A percentile compares a stretch with the other conserved stretches of the same genome.
These are phyloP conservation scores for Annulohypoxylon truncatum DNA, from an alignment of 2,329 filamentous ascomycete species.

Conservation along the genomic window DNA sequence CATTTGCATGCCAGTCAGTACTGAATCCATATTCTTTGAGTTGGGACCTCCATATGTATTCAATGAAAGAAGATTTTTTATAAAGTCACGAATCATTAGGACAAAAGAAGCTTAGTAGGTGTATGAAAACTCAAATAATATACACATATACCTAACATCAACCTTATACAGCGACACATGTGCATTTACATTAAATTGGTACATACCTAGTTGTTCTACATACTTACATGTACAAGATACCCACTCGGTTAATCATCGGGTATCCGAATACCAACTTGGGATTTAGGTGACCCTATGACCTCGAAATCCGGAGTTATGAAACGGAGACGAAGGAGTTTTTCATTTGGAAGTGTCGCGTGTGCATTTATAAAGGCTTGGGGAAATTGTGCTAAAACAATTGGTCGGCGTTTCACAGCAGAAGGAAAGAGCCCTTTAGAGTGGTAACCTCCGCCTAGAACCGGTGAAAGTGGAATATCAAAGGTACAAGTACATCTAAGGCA, in stretches of 20 bases:
- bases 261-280: not conserved
- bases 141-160: not conserved
- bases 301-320: conserved; percentile 20
- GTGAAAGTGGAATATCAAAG: not conserved
- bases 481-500: not conserved
- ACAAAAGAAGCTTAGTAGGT: not conserved
- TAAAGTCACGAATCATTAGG: conserved; percentile 4
- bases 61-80: not conserved
- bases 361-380: not conserved
- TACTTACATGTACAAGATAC: not conserved
- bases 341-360: conserved; percentile 16
- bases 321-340: conserved; percentile 17
- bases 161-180: too few relatives aligned
- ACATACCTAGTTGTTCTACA: not conserved
- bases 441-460: conserved; percentile 6
- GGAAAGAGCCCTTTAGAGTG: not conserved
- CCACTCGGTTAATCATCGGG: conserved; percentile 20
- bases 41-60: not conserved
- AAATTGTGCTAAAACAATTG: conserved; percentile 11
- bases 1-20: conserved; percentile 8
- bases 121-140: not conserved
- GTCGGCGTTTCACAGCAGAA: conserved; percentile 16
- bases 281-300: conserved; percentile 3
- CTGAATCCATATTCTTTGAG: not conserved
- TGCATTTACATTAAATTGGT: too few relatives aligned